Evolutionary conservation across 2,329 filamentous ascomycete genomes (phyloP).

Genomic region (Hymenoscyphus occultus): DNA sequence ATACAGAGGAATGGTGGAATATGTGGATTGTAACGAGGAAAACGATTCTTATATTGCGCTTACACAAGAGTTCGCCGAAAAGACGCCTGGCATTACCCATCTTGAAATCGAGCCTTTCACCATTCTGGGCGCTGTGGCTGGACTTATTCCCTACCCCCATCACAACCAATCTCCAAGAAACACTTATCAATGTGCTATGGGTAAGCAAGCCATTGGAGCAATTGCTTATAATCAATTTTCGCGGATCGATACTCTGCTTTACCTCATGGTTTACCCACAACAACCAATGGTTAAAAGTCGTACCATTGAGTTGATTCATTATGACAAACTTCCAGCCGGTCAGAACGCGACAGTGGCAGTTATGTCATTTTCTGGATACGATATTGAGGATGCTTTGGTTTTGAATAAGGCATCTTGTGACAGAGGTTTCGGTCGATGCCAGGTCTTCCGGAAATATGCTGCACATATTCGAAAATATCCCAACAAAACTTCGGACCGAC

Average conservation of each 20-base stretch:
- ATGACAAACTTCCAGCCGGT: slow-evolving; percentile 93
- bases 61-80: slow-evolving; percentile 79
- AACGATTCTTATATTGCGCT: slow-evolving; percentile 93
- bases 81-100: slow-evolving; percentile 71
- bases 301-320: slow-evolving; percentile 94
- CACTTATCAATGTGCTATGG: slow-evolving; percentile 99
- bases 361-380: slow-evolving; percentile 99
- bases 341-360: slow-evolving; percentile 97
- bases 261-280: slow-evolving; percentile 96
- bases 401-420: slow-evolving; percentile 95
- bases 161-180: slow-evolving; percentile 99
- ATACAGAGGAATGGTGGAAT: slow-evolving; percentile 85
- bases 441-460: slow-evolving; percentile 95
- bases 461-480: slow-evolving; percentile 85
- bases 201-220: slow-evolving; percentile 98
- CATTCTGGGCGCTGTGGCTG: slow-evolving; percentile 89
- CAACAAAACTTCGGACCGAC: slow-evolving; percentile 69
- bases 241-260: slow-evolving; percentile 91
- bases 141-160: slow-evolving; percentile 95
- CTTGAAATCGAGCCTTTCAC: slow-evolving; percentile 98
- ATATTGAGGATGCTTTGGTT: slow-evolving; percentile 97
- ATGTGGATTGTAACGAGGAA: slow-evolving; percentile 97
- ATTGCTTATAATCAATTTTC: slow-evolving; percentile 99
- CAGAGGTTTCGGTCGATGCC: slow-evolving; percentile 91
- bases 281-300: slow-evolving; percentile 96